Evolutionary conservation across 2,329 filamentous ascomycete genomes (phyloP), one percentile per base, ranked within the genome.

Genomic region (Stachybotrys chartarum): DNA sequence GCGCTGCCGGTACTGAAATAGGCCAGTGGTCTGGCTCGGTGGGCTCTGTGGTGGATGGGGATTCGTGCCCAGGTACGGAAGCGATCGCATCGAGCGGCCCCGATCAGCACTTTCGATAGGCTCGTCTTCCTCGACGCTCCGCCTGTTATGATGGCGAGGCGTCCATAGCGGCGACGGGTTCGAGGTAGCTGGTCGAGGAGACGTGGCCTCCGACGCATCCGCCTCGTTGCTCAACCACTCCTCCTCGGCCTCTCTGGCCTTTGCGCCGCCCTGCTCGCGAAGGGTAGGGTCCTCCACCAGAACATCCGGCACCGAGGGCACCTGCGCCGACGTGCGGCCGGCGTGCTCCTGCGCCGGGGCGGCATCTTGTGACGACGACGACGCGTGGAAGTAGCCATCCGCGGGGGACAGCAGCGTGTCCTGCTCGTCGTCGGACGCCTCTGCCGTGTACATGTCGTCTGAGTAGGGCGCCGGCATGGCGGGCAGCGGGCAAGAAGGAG

Each of bases 311-410:
- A 80, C 73, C 55, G 64, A 67, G 46, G 76, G 78, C 11, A 75
- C 72, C 58, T 68, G 68, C 53, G 68, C 62, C 55, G 57, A 59
- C 62, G 52, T 60, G 63, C 55, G 56, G 59, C 55, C 58, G 60
- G 65, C 59, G 56, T 55, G 60, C 58, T 56, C 58, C 50, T 56
- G 49, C 18, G 57, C 59, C 24, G 56, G 58, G 12, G 54, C 55
- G 30, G 61, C 64, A 57, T 66, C 62, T 56, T 62, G 59, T 12
- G 61, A 62, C 52, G 58, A 58, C 55, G 69, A 71, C 31, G 72
- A 73, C 64, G 70, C 68, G 61, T 72, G 70, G 63, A 81, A 81
- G 71, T 79, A 79, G 42, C 77, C 78, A 57, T 81, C 76, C n/a
- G 76, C 74, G 45, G 78, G 78, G 32, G 78, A 80, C 55, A 79